Conservation (phyloP, 257 asterid species). For the Solanum dulcamara region DNA sequence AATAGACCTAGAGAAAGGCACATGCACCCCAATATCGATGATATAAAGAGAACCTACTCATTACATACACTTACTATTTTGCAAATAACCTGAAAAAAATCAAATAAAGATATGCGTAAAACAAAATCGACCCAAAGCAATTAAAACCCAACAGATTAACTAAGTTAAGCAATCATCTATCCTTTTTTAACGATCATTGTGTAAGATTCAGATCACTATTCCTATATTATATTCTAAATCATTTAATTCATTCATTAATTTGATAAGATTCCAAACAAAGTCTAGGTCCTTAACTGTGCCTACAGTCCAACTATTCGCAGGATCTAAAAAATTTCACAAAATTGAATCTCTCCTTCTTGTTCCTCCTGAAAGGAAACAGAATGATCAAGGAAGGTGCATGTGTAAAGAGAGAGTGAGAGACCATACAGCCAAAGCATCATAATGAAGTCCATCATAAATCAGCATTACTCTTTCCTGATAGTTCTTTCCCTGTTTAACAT, state of each 20-base stretch:
- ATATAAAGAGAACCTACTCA: not conserved
- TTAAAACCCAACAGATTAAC: not conserved
- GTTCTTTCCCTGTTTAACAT: slow-evolving; percentile 44
- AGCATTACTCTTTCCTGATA: slow-evolving; percentile 86
- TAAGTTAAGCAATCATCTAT: not conserved
- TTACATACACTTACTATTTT: not conserved
- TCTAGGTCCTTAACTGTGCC: not conserved
- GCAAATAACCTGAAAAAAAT: not conserved
- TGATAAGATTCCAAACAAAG: not conserved
- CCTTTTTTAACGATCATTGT: not conserved
- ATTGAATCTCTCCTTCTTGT: not conserved
- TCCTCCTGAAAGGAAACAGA: not conserved
- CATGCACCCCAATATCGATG: not conserved
- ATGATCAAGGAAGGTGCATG: not conserved
- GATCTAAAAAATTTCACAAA: not conserved
- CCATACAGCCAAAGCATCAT: slow-evolving; percentile 90
- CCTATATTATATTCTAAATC: not conserved
- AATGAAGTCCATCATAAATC: slow-evolving; percentile 92
- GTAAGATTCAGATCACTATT: not conserved
- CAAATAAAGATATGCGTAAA: not conserved
- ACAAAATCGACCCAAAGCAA: not conserved
- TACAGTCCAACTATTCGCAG: not conserved
- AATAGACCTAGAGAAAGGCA: not conserved
- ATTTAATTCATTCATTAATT: not conserved
- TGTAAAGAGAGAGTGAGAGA: slow-evolving; percentile 4